Base-by-base conservation (phyloP, 768 basidiomycete genomes). In the Mycena indigotica region DNA sequence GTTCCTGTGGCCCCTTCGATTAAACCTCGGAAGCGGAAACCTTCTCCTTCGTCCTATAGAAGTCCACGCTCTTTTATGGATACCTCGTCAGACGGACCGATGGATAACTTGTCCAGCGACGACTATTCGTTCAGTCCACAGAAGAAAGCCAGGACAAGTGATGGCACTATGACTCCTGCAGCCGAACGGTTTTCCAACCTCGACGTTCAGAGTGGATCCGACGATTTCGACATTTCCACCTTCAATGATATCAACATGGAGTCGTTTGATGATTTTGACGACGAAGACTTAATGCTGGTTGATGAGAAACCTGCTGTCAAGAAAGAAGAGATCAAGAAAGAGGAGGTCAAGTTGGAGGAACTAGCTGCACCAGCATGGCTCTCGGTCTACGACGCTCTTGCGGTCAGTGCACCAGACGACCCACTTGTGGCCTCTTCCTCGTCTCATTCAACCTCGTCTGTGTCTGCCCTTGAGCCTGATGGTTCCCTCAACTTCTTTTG, bases 401-500 rank as follows among this genome's bases (percentile, higher is more conserved):
- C 77, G 1, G 85, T 91, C 24, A 76, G 81, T 13, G 71, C 81
- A 3, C 79, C 85, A 25, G 90, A 91, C 21, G 75, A 63, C 15
- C 77, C 75, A 24, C 70, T 80, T 28, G 53, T 71, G 4, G 68
- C 70, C 16, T 71, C 75, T 5, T 64, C 72, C 2, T 63, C 77
- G 3, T 60, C 68, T 45, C 74, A 80, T 50, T 58, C 78, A 49
- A 67, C 66, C 68, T 44, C 41, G 15, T 8, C 41, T 21, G 62
- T 85, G 5, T 81, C 82, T 39, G 88, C 87, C 0, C 79, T 95
- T 2, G 93, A 98, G 67, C 74, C 83, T 3, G 93, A 97, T 62
- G 94, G 93, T 1, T 89, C 86, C 3, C 75, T 98, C 15, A 83
- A 83, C 25, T 95, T 99, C 78, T 99, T 88, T 77, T 99, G 97